Percentiles rank a stretch among this genome's conserved stretches.
Evolutionary conservation across 2,329 filamentous ascomycete species (phyloP).

Genomic region (Colletotrichum eleusines): DNA sequence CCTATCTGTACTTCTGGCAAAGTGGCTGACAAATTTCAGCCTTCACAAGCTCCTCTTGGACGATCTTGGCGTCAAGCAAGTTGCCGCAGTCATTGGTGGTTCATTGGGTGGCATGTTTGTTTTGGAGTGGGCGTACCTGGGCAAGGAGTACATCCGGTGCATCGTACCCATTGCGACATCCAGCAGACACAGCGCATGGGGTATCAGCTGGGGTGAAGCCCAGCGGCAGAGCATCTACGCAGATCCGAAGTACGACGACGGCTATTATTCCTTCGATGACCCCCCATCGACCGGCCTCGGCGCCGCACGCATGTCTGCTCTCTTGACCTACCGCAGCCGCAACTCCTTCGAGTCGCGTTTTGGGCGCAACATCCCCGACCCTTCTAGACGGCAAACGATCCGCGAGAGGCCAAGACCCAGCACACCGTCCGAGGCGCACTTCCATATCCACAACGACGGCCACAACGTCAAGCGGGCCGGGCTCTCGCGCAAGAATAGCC

Average conservation of each 20-base stretch:
- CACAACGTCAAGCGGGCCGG: conserved; percentile 71
- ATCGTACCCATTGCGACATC: conserved; percentile 89
- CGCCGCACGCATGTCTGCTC: conserved; percentile 94
- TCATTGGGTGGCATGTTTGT: conserved; percentile 92
- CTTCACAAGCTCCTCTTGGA: conserved; percentile 85
- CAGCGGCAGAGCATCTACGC: conserved; percentile 96
- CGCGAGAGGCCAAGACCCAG: conserved; percentile 72
- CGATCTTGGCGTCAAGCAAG: conserved; percentile 81
- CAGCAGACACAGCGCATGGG: conserved; percentile 87
- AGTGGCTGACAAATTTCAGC: conserved; percentile 54
- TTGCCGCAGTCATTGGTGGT: conserved; percentile 84
- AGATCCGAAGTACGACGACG: conserved; percentile 97
- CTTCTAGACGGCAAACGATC: conserved; percentile 85
- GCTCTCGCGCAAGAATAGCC: conserved; percentile 62
- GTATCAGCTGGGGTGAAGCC: conserved; percentile 91
- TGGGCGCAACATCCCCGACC: conserved; percentile 90
- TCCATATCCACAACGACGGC: conserved; percentile 86
- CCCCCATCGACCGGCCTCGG: conserved; percentile 89
- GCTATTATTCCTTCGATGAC: conserved; percentile 90
- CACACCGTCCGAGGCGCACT: conserved; percentile 78
- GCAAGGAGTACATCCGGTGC: conserved; percentile 83
- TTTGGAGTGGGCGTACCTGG: conserved; percentile 92
- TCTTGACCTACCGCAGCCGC: conserved; percentile 94
- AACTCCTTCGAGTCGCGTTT: conserved; percentile 98
- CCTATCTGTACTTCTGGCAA: background rate